Evolutionary conservation across 1,284 basidiomycete species (phyloP), one percentile per base, ranked within the genome.

Genomic region (Leccinum subrobustum): DNA sequence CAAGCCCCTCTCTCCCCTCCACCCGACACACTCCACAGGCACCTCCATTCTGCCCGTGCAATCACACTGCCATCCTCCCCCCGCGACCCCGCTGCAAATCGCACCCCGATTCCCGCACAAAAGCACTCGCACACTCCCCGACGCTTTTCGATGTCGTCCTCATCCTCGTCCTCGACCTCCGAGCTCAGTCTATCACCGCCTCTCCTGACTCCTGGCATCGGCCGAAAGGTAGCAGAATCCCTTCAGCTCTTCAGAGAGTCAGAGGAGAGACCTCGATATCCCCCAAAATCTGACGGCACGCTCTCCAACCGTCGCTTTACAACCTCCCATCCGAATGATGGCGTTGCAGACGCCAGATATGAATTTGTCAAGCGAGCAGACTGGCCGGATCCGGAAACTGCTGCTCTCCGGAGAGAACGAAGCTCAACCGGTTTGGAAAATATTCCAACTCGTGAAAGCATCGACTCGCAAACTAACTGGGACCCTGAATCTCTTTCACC

Each of bases 221-320:
- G 89, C 35, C 84, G 90, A 65, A 92, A 92, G 72, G 89, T 92
- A 48, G 91, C 91, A 1, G 89, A 87, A 4, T 86, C 87, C 8
- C 79, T 92, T 9, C 86, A 91, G 67, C 79, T 92, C 6, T 92
- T 92, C 79, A 91, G 88, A 68, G 88, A 91, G 75, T 88, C 89
- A 42, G 81, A 83, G 33, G 65, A 71, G 29, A 64, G 71, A 29
- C 63, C 73, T 58, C n/a, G 76, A 75, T 59, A 70, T 77, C 27
- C 71, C 73, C 47, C 68, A 65, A 54, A 69, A 70, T 53, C 66
- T 66, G 76, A 78, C 51, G 60, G 70, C 8, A 57, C 69, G 18
- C 65, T 72, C 11, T 65, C 69, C 14, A 71, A 67, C 42, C 79
- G 80, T 60, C 77, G 80, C 62, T 71, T 76, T 23, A 77, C 78